Evolutionary conservation across 2,329 filamentous ascomycete genomes (phyloP).

Genomic region (Diaporthe helianthi): DNA sequence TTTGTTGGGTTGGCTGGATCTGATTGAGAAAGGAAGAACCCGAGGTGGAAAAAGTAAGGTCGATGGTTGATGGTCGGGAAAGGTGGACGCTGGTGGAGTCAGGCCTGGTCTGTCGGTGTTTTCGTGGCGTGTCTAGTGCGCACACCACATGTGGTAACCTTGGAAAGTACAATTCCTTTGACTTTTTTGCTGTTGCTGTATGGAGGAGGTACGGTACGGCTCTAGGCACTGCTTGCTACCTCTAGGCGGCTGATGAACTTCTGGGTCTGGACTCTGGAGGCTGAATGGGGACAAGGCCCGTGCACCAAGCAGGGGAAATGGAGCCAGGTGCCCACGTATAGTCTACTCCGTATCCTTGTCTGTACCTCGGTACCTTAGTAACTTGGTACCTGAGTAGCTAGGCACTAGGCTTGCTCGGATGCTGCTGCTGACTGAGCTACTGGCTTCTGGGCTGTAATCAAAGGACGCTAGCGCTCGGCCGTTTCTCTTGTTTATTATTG

Average conservation of each 20-base stretch:
- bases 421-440: neutral
- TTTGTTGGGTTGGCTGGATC: neutral
- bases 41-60: neutral
- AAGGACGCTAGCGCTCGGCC: constrained; percentile 6
- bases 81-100: neutral
- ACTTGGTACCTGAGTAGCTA: too few species aligned
- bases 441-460: neutral
- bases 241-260: neutral
- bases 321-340: neutral
- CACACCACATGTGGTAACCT: too few species aligned
- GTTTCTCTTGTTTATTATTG: constrained; percentile 26
- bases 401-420: neutral
- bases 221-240: neutral
- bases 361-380: too few species aligned
- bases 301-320: neutral
- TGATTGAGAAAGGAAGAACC: neutral
- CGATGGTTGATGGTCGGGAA: neutral
- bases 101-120: neutral
- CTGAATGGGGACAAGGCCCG: neutral
- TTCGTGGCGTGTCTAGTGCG: too few species aligned
- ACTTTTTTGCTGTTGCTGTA: neutral
- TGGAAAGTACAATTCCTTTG: neutral
- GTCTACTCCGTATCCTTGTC: too few species aligned
- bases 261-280: constrained; percentile 1
- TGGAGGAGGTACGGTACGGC: neutral